A percentile compares a stretch with the other conserved stretches of the same genome.
phyloP scores from a whole-genome alignment of 2,329 filamentous ascomycete genomes.

The Alternaria panax region DNA sequence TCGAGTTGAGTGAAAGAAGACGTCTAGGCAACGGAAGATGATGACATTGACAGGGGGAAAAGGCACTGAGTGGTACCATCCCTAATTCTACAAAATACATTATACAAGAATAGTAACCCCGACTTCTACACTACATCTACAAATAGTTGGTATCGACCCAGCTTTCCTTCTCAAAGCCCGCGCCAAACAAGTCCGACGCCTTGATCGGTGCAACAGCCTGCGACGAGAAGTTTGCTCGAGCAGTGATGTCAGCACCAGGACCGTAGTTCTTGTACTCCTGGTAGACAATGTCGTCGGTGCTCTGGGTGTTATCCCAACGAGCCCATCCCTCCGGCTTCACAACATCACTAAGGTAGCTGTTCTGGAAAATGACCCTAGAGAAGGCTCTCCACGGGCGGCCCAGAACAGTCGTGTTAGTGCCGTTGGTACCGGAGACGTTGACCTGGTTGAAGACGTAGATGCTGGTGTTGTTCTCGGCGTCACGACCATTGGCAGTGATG shows the following conservation, averaged over 20 bases:
- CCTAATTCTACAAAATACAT: not conserved
- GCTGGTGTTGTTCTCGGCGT: slow-evolving; percentile 36
- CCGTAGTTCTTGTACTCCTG: slow-evolving; percentile 29
- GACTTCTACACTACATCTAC: accelerated
- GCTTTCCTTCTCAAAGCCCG: slow-evolving; percentile 20
- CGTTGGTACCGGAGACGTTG: slow-evolving; percentile 49
- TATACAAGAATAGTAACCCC: not conserved
- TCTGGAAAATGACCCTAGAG: slow-evolving; percentile 59
- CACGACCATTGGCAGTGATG: slow-evolving; percentile 34
- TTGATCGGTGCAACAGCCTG: slow-evolving; percentile 13
- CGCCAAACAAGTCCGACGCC: slow-evolving; percentile 19
- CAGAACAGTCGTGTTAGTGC: slow-evolving; percentile 52
- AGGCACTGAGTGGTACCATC: not conserved
- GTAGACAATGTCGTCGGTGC: slow-evolving; percentile 21
- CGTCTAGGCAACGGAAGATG: too few relatives aligned
- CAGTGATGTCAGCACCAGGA: slow-evolving; percentile 15
- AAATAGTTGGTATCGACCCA: slow-evolving; percentile 28
- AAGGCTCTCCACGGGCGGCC: slow-evolving; percentile 60
- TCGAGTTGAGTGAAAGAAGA: not conserved
- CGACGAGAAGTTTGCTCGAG: slow-evolving; percentile 17
- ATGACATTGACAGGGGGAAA: too few relatives aligned
- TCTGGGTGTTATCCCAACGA: slow-evolving; percentile 33
- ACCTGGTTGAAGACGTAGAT: slow-evolving; percentile 63
- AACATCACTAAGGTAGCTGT: slow-evolving; percentile 59
- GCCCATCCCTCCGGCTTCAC: slow-evolving; percentile 66